Base-by-base conservation (phyloP, 768 basidiomycete genomes). In the Calocera viscosa region DNA sequence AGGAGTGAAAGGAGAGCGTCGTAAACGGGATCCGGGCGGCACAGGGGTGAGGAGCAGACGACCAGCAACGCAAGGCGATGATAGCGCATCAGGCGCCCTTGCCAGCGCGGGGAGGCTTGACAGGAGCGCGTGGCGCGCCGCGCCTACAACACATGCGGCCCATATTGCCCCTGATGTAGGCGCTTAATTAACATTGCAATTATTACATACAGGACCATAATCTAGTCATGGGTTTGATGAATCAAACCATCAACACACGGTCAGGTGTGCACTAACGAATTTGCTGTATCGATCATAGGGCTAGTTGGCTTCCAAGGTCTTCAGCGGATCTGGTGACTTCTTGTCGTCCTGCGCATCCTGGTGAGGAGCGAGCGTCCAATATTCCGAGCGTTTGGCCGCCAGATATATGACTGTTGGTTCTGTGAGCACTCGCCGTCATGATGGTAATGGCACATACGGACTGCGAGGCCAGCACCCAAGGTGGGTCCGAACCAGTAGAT, bases 401-500 rank as follows among this genome's bases (percentile, higher is more conserved):
- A 47, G 19, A 19, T 47, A 47, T 17, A 47, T 47, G 24, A 47
- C 43, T 47, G 19, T 8, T 8, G 7, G 43, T 47, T 7, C 5
- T 19, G 30, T 28, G 53, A 60, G 22, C 24, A 26, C 5, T 11
- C 30, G 16, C 7, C 11, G 10, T 28, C 26, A 26, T 28, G 26
- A 5, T 2, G 53, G 2, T 16, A 30, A 22, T 60, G 30, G 53
- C 26, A 60, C 24, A 19, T 28, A 60, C 30, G 53, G 19, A 60
- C 53, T 32, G 53, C 43, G 19, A 47, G 22, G 10, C 53, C 53
- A 26, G 53, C 30, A 2, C 53, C 43, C 43, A 47, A 5, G 10
- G 24, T 32, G 2, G 30, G 26, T 10, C 30, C 53, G 8, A 32
- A 19, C 26, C 70, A 70, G 67, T 75, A 73, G 68, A 87, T 79